Evolutionary conservation across 1,284 basidiomycete species (phyloP).

Genomic region (Microbotryum lychnidis-dioicae): DNA sequence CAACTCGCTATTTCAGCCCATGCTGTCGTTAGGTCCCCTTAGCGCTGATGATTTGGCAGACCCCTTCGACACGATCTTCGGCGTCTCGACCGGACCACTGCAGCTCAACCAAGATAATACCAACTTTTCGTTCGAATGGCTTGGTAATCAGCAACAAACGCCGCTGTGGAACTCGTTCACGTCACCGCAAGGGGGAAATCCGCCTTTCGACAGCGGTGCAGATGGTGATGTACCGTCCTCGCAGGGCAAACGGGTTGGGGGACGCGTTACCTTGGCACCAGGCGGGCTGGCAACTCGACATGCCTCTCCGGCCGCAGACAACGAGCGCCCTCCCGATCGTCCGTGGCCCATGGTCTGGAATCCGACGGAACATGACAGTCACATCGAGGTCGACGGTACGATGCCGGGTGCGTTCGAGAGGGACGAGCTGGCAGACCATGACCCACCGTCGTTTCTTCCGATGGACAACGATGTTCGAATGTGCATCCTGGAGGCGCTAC

Average conservation of each 20-base stretch:
- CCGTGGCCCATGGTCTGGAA: slow-evolving; percentile 8
- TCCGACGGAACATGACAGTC: background rate
- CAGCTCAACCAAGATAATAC: too few species aligned
- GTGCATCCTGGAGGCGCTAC: slow-evolving; percentile 10
- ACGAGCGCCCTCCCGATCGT: background rate
- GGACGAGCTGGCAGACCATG: background rate
- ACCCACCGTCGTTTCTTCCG: background rate
- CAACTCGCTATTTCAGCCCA: too few species aligned
- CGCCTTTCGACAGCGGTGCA: too few species aligned
- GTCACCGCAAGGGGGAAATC: too few species aligned
- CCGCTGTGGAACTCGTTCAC: too few species aligned
- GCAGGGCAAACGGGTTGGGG: background rate
- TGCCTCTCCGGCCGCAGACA: background rate
- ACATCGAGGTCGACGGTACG: background rate
- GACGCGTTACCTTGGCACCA: background rate
- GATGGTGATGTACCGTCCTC: background rate
- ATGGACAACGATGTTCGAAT: slow-evolving; percentile 9
- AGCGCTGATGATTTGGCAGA: too few species aligned
- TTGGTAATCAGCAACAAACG: too few species aligned
- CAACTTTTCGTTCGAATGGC: too few species aligned
- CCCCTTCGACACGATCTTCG: too few species aligned
- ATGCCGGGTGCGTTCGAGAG: background rate
- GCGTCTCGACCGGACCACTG: too few species aligned
- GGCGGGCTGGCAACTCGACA: slow-evolving; percentile 5
- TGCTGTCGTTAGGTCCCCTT: too few species aligned